These are phyloP conservation scores for Phyllosticta citriasiana DNA, from an alignment of 2,329 filamentous ascomycete genomes.

Conservation along the genomic window DNA sequence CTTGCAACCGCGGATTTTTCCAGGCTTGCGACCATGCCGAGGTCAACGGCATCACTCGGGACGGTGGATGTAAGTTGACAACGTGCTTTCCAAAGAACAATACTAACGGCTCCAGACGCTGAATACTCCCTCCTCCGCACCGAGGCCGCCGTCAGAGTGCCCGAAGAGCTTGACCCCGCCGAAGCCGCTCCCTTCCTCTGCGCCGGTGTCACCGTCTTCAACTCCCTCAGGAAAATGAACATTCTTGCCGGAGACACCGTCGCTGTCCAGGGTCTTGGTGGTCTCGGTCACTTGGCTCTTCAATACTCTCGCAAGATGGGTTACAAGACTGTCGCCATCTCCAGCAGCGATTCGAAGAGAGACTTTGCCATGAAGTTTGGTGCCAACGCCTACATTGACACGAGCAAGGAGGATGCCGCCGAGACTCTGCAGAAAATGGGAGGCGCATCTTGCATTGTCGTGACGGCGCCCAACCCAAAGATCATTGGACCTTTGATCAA, in stretches of 20 bases:
- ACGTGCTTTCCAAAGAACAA: not conserved
- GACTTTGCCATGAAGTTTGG: conserved; percentile 45
- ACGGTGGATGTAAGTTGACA: conserved; percentile 51
- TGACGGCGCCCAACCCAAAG: conserved; percentile 52
- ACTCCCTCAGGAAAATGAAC: conserved; percentile 40
- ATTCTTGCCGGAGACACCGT: conserved; percentile 37
- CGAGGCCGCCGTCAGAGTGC: conserved; percentile 49
- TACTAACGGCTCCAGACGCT: conserved; percentile 29
- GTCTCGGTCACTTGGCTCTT: conserved; percentile 43
- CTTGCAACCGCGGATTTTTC: conserved; percentile 53
- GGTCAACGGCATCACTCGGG: conserved; percentile 55
- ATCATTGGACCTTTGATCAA: conserved; percentile 44
- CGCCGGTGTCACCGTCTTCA: conserved; percentile 44
- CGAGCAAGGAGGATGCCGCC: conserved; percentile 40
- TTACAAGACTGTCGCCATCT: conserved; percentile 43
- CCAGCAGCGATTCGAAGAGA: conserved; percentile 41
- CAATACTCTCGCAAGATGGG: conserved; percentile 45
- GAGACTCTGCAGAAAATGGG: conserved; percentile 47
- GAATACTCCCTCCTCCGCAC: conserved; percentile 52
- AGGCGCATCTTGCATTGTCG: conserved; percentile 51
- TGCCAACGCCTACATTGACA: conserved; percentile 47
- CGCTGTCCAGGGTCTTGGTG: conserved; percentile 44
- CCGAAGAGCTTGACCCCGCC: conserved; percentile 36
- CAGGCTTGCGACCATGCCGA: conserved; percentile 56
- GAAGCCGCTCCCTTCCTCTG: conserved; percentile 37